Conservation (phyloP, 306 rosid genomes). For the Casuarina glauca region DNA sequence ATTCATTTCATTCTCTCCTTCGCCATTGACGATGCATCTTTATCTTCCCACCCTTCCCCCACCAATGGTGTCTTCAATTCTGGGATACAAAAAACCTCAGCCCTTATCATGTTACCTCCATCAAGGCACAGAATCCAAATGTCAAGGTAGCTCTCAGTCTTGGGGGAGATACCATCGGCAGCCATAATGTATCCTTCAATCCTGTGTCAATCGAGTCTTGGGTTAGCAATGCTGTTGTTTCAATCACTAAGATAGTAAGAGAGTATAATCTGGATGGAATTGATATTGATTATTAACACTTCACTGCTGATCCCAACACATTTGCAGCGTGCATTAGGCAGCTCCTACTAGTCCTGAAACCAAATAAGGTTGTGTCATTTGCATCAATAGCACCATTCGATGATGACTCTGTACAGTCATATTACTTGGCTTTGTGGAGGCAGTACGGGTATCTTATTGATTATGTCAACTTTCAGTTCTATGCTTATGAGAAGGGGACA, state of each 20-base stretch:
- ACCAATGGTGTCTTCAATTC: slow-evolving; percentile 35
- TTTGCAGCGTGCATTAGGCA: slow-evolving; percentile 34
- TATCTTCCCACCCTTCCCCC: slow-evolving; percentile 14
- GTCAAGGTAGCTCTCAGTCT: slow-evolving; percentile 39
- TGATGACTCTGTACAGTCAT: slow-evolving; percentile 12
- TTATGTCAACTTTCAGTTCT: slow-evolving; percentile 33
- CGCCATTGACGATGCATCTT: slow-evolving; percentile 28
- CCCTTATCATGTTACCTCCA: slow-evolving; percentile 29
- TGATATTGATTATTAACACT: slow-evolving; percentile 38
- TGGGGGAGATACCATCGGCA: slow-evolving; percentile 28
- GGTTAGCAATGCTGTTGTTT: slow-evolving; percentile 29
- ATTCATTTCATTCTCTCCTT: slow-evolving; percentile 34
- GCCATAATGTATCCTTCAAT: slow-evolving; percentile 7
- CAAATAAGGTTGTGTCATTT: slow-evolving; percentile 22
- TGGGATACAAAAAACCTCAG: slow-evolving; percentile 37
- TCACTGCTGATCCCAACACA: slow-evolving; percentile 28
- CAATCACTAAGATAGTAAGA: slow-evolving; percentile 13
- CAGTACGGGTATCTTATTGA: slow-evolving; percentile 26
- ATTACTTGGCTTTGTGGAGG: slow-evolving; percentile 35
- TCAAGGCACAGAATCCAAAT: slow-evolving; percentile 24
- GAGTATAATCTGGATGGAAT: slow-evolving; percentile 31
- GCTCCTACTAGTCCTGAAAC: slow-evolving; percentile 22
- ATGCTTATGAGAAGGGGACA: slow-evolving; percentile 28
- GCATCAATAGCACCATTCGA: slow-evolving; percentile 38
- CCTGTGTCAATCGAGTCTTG: slow-evolving; percentile 26